Evolutionary conservation across 208 protist genomes (phyloP).

Genomic region (Wallacemonas collosoma): DNA sequence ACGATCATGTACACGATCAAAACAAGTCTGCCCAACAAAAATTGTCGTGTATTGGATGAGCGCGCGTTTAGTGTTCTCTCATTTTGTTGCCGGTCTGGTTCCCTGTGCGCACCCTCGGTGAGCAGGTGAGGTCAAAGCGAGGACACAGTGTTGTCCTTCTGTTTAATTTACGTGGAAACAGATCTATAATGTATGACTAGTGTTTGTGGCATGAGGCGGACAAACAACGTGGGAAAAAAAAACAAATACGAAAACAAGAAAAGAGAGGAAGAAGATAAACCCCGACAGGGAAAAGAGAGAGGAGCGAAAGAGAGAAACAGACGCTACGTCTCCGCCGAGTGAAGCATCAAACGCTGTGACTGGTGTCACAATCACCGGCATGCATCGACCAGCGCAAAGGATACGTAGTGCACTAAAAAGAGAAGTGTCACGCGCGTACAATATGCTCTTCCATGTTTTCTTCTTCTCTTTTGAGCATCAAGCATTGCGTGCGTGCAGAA

Average conservation of each 20-base stretch:
- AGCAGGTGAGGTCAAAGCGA: too few species aligned
- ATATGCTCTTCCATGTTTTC: neutral
- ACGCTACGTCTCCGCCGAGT: neutral
- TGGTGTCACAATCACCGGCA: too few species aligned
- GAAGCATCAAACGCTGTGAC: neutral
- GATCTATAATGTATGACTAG: constrained; percentile 1
- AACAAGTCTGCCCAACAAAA: too few species aligned
- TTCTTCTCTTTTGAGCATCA: neutral
- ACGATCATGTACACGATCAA: too few species aligned
- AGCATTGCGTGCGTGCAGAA: too few species aligned
- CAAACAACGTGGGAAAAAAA: neutral
- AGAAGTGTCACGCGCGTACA: neutral
- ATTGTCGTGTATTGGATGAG: neutral
- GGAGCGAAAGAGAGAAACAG: constrained; percentile 7
- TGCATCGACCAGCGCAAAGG: too few species aligned
- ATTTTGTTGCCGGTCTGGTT: neutral
- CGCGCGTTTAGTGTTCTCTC: neutral
- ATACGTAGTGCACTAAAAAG: neutral
- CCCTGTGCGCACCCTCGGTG: too few species aligned
- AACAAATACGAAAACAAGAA: neutral
- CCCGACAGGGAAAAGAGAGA: neutral
- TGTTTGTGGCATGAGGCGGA: neutral
- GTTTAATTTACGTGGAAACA: neutral
- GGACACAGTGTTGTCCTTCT: neutral
- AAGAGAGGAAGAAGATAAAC: neutral